Percentiles rank a stretch among this genome's conserved stretches.
phyloP scores from a whole-genome alignment of 805 yeast species.

The Starmerella cellae region DNA sequence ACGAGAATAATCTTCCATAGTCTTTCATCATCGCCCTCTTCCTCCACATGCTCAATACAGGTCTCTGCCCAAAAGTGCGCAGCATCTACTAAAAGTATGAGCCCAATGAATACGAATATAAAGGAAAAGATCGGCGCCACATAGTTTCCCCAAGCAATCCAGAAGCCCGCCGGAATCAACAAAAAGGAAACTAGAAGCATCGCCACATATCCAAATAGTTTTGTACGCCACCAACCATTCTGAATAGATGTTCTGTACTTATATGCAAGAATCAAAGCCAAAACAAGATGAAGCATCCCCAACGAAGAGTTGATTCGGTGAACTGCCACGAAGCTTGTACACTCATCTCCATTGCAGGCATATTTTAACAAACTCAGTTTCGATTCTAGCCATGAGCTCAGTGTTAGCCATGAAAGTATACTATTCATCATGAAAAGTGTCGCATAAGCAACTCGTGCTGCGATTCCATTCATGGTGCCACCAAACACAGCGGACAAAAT shows the following conservation, averaged over 20 bases:
- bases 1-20: conserved; percentile 73
- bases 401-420: conserved; percentile 79
- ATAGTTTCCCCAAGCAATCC: conserved; percentile 81
- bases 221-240: conserved; percentile 83
- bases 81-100: conserved; percentile 82
- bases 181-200: conserved; percentile 57
- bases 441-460: conserved; percentile 83
- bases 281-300: conserved; percentile 59
- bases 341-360: conserved; percentile 67
- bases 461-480: conserved; percentile 57
- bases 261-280: conserved; percentile 50
- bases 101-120: conserved; percentile 74
- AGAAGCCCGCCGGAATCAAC: conserved; percentile 74
- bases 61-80: conserved; percentile 99
- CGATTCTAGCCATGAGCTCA: conserved; percentile 63
- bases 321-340: conserved; percentile 91
- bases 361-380: conserved; percentile 59
- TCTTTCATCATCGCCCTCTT: conserved; percentile 42
- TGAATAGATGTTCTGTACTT: conserved; percentile 68
- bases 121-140: conserved; percentile 75
- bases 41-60: conserved; percentile 80
- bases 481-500: conserved; percentile 25
- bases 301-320: conserved; percentile 81
- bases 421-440: conserved; percentile 62
- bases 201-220: conserved; percentile 34